Conservation (phyloP, 2,329 filamentous ascomycete species). For the Calonectria pteridis region DNA sequence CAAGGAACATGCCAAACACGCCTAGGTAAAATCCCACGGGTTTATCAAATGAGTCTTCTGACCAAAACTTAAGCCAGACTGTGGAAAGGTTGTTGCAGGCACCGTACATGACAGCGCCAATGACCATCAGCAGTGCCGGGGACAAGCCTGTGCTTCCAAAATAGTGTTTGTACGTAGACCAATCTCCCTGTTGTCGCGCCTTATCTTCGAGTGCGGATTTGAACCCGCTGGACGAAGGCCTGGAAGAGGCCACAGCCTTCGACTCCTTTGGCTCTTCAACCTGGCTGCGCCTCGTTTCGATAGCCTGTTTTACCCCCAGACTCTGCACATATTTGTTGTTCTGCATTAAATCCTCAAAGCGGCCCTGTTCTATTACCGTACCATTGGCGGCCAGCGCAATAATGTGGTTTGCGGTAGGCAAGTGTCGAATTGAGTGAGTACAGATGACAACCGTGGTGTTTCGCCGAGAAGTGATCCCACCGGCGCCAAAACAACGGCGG, state of each 20-base stretch:
- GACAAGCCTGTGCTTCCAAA: slow-evolving; percentile 43
- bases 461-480: slow-evolving; percentile 54
- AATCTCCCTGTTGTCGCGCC: slow-evolving; percentile 48
- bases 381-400: slow-evolving; percentile 59
- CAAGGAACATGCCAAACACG: slow-evolving; percentile 45
- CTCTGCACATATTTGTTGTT: slow-evolving; percentile 55
- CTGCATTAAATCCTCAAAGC: slow-evolving; percentile 41
- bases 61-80: slow-evolving; percentile 59
- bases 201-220: slow-evolving; percentile 33
- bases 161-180: slow-evolving; percentile 52
- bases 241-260: background rate
- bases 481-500: slow-evolving; percentile 54
- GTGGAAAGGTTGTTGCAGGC: slow-evolving; percentile 46
- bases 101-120: slow-evolving; percentile 39
- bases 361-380: slow-evolving; percentile 56
- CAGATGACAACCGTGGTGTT: slow-evolving; percentile 57
- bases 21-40: slow-evolving; percentile 47
- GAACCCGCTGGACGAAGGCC: background rate
- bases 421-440: slow-evolving; percentile 48
- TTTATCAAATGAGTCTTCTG: slow-evolving; percentile 45
- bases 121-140: slow-evolving; percentile 34
- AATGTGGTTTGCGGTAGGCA: slow-evolving; percentile 58
- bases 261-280: background rate
- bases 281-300: background rate
- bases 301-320: slow-evolving; percentile 48